Evolutionary conservation across 2,329 filamentous ascomycete genomes (phyloP), one percentile per base, ranked within the genome.

Genomic region (Neophaeococcomyces mojaviensis): DNA sequence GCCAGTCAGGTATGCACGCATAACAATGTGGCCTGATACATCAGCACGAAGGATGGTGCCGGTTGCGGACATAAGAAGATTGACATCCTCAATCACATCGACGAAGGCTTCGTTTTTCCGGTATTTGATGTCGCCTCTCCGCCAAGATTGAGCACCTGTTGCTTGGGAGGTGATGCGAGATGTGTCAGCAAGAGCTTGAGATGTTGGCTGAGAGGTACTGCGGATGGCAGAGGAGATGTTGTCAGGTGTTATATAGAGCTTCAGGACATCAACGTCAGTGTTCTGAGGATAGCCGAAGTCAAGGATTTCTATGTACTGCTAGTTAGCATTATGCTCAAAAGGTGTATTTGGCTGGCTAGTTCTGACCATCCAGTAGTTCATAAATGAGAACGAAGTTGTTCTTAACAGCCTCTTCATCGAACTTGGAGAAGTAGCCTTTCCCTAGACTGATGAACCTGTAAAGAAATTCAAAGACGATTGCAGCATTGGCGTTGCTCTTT

Each of bases 181-280:
- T 41, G 90, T 96, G 66, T 98, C 90, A 64, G 95, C 87, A 6
- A 28, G 24, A 6, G 24, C 24, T 30, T 13, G 41, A 36, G 60
- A 64, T 64, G 67, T 69, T 81, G 74, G 65, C 88, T 48, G 49
- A 20, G 53, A 56, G n/a, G 51, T 51, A n/a, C 53, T 55, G 30
- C 56, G 44, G 47, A 71, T 70, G 28, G 67, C 88, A 26, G 88
- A 94, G 68, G 96, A 96, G 69, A 98, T 90, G 48, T 92, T 92
- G 71, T 98, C 92, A 30, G 92, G 98, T 35, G 94, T 98, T 62
- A 98, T 98, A 74, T 98, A 98, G 90, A 97, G 97, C 70, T 98
- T 98, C 59, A 98, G 74, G 13, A 92, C 97, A 66, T 98, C 92
- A 44, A 90, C 95, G 70, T 98, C 92, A 52, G 92, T 98, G 66